Evolutionary conservation across 208 protist genomes (phyloP).

Genomic region (Crithidia bombi): DNA sequence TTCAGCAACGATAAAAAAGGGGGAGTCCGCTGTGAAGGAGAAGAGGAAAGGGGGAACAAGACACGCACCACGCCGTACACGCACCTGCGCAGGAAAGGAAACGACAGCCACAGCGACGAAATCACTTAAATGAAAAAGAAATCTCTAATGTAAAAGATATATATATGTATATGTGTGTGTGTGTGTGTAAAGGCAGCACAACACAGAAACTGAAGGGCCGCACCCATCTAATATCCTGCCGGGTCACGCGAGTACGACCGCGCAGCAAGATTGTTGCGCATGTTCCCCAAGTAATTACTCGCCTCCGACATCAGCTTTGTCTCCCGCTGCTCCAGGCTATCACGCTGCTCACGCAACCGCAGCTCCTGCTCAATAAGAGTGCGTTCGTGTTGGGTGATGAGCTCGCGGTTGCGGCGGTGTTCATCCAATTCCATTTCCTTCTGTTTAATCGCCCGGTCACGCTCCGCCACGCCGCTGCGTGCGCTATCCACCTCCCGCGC

Average conservation of each 20-base stretch:
- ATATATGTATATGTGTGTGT: too few relatives aligned
- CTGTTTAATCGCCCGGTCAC: constrained; percentile 70
- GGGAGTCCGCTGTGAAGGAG: too few relatives aligned
- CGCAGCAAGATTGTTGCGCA: constrained; percentile 57
- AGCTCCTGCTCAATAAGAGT: constrained; percentile 91
- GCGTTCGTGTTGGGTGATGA: constrained; percentile 87
- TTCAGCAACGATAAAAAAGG: too few relatives aligned
- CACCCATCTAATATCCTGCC: constrained; percentile 37
- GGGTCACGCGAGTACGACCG: constrained; percentile 78
- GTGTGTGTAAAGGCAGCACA: neutral
- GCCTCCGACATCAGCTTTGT: constrained; percentile 89
- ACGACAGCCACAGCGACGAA: neutral
- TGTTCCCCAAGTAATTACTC: constrained; percentile 80
- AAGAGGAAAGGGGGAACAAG: too few relatives aligned
- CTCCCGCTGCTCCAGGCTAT: constrained; percentile 89
- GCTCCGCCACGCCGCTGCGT: constrained; percentile 64
- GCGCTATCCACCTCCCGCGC: constrained; percentile 71
- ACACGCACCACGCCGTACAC: neutral
- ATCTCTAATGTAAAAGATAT: constrained; percentile 14
- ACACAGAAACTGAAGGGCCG: neutral
- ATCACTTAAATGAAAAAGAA: constrained; percentile 6
- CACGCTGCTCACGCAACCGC: constrained; percentile 85
- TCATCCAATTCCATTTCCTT: constrained; percentile 83
- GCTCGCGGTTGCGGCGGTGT: constrained; percentile 78
- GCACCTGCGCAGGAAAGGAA: neutral